Evolutionary conservation across 345 rosid species (phyloP), one percentile per base, ranked within the genome.

Genomic region (Boechera retrofracta): DNA sequence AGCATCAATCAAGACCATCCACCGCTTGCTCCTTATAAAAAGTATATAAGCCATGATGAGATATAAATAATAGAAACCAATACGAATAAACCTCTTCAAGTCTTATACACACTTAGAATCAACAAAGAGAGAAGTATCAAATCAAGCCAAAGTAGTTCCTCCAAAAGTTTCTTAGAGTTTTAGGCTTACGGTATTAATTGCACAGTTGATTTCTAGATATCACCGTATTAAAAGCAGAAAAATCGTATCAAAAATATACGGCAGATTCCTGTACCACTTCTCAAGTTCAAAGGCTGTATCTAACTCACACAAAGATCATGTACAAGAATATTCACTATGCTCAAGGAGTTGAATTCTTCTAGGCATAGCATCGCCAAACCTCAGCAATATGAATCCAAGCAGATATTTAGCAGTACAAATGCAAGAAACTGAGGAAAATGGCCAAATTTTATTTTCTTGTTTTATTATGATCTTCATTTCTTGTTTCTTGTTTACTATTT

Each of bases 311-410:
- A 12, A 59, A 7, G 51, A 39, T 31, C 29, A 59, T 39, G 36
- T 21, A 60, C 29, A 51, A 3, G 10, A 51, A 68, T 39, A 59
- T 18, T 21, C 48, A 51, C 6, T 21, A 31, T 39, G 63, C 35
- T 18, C 62, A 59, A 36, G 64, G 24, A 48, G 59, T 31, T 47
- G 57, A 44, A 66, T 7, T 55, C 4, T 15, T 32, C 28, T 45
- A 0, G 31, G 58, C 24, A 57, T 68, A 16, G 10, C 38, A 59
- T 54, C 10, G 9, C 4, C 32, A 48, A 67, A 68, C 18, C 55
- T 69, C 64, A 42, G 24, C 5, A 52, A 13, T 62, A 69, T 33
- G 55, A 32, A 68, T 59, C 10, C 69, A 52, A 29, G 33, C 31
- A 32, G 70, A 21, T 16, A 51, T 10, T 61, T 10, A 44, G 64